Evolutionary conservation across 352 stramenopile species (phyloP), one percentile per base, ranked within the genome.

Genomic region (Hyaloperonospora arabidopsidis): DNA sequence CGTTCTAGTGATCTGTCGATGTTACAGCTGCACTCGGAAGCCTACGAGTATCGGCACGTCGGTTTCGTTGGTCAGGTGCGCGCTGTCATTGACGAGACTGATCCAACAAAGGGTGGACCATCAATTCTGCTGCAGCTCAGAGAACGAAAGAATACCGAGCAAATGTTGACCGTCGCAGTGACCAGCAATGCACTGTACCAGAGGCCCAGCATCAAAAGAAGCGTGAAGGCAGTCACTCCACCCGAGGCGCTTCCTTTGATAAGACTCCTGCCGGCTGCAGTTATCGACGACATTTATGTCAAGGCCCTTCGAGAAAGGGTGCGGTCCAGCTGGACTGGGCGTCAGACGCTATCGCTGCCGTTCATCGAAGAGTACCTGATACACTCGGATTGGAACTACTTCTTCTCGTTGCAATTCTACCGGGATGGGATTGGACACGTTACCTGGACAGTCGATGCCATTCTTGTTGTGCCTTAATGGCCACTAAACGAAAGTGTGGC

Each of bases 391-490:
- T 28, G 40, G 21, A 44, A 64, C 23, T 62, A 36, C 17, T 71
- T 76, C 29, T 76, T 76, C 44, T 76, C 67, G 28, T 45, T 73
- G 40, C 64, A 65, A 23, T 40, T 76, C 22, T 68, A 64, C 46
- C 57, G 52, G 18, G 47, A 66, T 43, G 61, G 51, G 22, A 41
- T 25, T 0, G 57, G 51, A 12, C 17, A 56, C 15, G 56, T 72
- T 14, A 63, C 34, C 2, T 76, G 67, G 67, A 45, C 63, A 45
- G 54, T 68, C 18, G 64, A 76, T 21, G 64, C 67, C 1, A 68
- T 76, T 48, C 50, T 76, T 35, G 49, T 44, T 0, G 41, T 56
- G 10, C 35, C 49, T 21, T 58, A 36, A 54, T 47, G 15, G 49
- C 23, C 25, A 50, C 39, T 21, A 45, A 44, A 35, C 25, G 12